Evolutionary conservation across 345 rosid genomes (phyloP), one percentile per base, ranked within the genome.

Genomic region (Linum tenue): DNA sequence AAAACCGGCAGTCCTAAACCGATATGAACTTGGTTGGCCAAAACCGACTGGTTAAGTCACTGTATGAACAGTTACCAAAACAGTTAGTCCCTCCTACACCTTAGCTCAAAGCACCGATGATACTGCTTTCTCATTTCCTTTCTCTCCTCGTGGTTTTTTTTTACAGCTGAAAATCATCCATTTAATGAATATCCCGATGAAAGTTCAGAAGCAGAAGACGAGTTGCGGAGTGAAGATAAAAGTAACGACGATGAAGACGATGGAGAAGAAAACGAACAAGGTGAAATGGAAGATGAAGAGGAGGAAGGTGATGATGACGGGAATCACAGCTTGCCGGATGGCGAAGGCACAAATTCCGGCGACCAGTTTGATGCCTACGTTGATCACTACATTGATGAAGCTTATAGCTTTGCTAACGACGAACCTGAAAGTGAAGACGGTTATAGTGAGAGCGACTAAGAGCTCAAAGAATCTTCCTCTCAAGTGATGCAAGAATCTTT

Each of bases 111-210:
- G 37, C 64, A 31, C 16, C 37, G 2, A 4, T 37, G 14, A 22
- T 15, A 4, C 44, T 55, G 31, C 36, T 41, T 55, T 35, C 50
- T 0, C 67, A 60, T 38, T 5, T 50, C 31, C 36, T 31, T 64
- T 12, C 15, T 59, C 48, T 42, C 41, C 67, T 57, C 67, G 57
- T 67, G 64, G 64, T 67, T 67, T 36, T 66, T n/a, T n/a, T n/a
- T n/a, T n/a, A n/a, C 83, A 89, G 98, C 87, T 64, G 98, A 89
- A 78, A 74, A 69, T 59, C 85, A 92, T 74, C 96, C 91, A 42
- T 70, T 60, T 61, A 89, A 84, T 70, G 91, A 92, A 44, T 92
- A 89, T 74, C 95, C 97, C 1, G 89, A 92, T 35, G 92, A 89
- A 77, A 59, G 41, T 55, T 79, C 83, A 38, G 86, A 76, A 8